phyloP scores from a whole-genome alignment of 2,329 filamentous ascomycete species.

The Chrysoporthe deuterocubensis region DNA sequence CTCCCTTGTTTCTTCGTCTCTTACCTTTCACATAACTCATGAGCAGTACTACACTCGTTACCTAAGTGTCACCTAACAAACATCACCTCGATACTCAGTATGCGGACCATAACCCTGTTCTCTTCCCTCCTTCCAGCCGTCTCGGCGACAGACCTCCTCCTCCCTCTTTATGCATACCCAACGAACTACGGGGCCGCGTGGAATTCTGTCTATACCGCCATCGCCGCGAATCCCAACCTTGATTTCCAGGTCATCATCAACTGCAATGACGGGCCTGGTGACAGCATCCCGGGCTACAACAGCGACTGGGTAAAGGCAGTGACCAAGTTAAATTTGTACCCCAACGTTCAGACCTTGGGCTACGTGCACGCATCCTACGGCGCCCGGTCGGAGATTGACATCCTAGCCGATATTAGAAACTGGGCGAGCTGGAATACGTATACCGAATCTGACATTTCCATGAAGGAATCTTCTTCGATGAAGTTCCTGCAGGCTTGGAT shows the following conservation, averaged over 20 bases:
- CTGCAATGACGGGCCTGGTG: slow-evolving; percentile 21
- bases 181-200: neutral
- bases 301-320: slow-evolving; percentile 17
- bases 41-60: neutral
- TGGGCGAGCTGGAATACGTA: slow-evolving; percentile 25
- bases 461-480: slow-evolving; percentile 29
- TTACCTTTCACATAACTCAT: neutral
- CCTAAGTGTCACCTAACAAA: neutral
- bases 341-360: slow-evolving; percentile 21
- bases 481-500: slow-evolving; percentile 21
- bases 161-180: slow-evolving; percentile 22
- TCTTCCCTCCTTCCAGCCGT: neutral
- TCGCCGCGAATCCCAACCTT: slow-evolving; percentile 12
- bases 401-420: slow-evolving; percentile 14
- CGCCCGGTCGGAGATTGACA: neutral
- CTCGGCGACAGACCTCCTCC: slow-evolving; percentile 12
- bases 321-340: slow-evolving; percentile 8
- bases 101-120: neutral
- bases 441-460: slow-evolving; percentile 11
- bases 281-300: slow-evolving; percentile 15
- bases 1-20: no score
- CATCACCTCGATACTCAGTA: neutral
- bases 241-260: slow-evolving; percentile 26
- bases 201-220: slow-evolving; percentile 12
- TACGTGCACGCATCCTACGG: slow-evolving; percentile 21